These are phyloP conservation scores for Torulaspora pretoriensis DNA, from an alignment of 1,139 yeast genomes.

Conservation along the genomic window DNA sequence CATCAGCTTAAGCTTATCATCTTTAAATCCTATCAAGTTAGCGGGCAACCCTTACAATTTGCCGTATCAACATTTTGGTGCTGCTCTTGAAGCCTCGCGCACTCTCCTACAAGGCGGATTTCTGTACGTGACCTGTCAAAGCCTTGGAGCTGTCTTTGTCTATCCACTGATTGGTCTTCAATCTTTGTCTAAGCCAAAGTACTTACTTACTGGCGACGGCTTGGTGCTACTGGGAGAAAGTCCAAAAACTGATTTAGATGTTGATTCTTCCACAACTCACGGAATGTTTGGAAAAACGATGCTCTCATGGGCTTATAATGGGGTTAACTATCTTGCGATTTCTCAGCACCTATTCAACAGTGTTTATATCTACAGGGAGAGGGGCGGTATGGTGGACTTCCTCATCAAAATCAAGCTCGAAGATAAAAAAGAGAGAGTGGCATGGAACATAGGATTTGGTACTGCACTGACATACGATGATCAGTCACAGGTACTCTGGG, in stretches of 20 bases:
- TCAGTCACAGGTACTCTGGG: conserved; percentile 26
- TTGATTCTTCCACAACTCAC: conserved; percentile 18
- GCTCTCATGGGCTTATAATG: conserved; percentile 12
- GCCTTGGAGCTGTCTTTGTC: conserved; percentile 37
- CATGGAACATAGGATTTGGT: conserved; percentile 38
- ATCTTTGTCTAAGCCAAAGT: conserved; percentile 16
- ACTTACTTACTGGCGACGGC: conserved; percentile 17
- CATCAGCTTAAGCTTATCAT: conserved; percentile 17
- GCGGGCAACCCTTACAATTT: conserved; percentile 14
- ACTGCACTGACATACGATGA: conserved; percentile 28
- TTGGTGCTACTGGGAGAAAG: conserved; percentile 11
- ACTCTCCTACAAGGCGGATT: conserved; percentile 15
- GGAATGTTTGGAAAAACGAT: conserved; percentile 25
- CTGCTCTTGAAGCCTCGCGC: conserved; percentile 28
- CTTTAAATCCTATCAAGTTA: conserved; percentile 10
- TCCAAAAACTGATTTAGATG: conserved; percentile 9
- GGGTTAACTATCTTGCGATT: conserved; percentile 17
- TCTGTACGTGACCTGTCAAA: conserved; percentile 36
- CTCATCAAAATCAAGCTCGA: conserved; percentile 19
- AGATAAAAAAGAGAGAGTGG: conserved; percentile 16
- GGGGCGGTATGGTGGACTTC: conserved; percentile 14
- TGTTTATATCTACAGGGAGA: conserved; percentile 38
- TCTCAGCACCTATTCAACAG: conserved; percentile 25
- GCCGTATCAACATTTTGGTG: conserved; percentile 42
- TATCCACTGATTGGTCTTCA: conserved; percentile 19